A percentile compares a stretch with the other conserved stretches of the same genome.
Conservation (phyloP, 2,329 filamentous ascomycete genomes). For the Lachnellula subtilissima region DNA sequence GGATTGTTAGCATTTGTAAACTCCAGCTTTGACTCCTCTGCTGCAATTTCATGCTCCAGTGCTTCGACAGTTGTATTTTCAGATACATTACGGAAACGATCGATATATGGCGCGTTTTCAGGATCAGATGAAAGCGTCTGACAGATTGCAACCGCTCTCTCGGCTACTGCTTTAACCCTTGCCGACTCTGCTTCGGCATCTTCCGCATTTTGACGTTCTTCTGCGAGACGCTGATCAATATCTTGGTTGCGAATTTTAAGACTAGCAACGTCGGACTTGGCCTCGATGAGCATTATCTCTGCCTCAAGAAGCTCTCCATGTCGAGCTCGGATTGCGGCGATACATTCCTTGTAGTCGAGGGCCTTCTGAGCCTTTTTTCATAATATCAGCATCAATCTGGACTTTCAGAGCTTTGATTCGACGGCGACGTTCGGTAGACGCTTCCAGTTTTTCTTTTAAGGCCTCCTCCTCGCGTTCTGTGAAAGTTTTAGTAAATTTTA, state of each 20-base stretch:
- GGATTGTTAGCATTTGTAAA: constrained; percentile 75
- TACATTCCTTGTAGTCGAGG: constrained; percentile 50
- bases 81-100: constrained; percentile 41
- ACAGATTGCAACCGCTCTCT: constrained; percentile 39
- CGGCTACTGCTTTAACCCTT: constrained; percentile 33
- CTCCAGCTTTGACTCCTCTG: constrained; percentile 70
- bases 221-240: constrained; percentile 49
- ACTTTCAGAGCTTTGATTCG: constrained; percentile 47
- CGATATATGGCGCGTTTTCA: constrained; percentile 32
- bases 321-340: constrained; percentile 57
- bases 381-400: constrained; percentile 49
- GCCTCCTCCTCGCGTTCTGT: constrained; percentile 33
- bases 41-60: constrained; percentile 68
- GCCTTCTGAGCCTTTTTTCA: constrained; percentile 52
- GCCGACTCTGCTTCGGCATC: constrained; percentile 37
- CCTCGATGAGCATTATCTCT: constrained; percentile 71
- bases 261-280: constrained; percentile 69
- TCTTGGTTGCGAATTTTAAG: constrained; percentile 62
- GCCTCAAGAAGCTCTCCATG: constrained; percentile 64
- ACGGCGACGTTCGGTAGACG: constrained; percentile 36
- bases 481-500: constrained; percentile 24
- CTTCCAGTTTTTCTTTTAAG: constrained; percentile 30
- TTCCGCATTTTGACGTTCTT: constrained; percentile 38
- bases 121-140: constrained; percentile 29
- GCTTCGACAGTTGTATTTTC: constrained; percentile 53